phyloP scores from a whole-genome alignment of 306 rosid genomes.

The Glycine soja region DNA sequence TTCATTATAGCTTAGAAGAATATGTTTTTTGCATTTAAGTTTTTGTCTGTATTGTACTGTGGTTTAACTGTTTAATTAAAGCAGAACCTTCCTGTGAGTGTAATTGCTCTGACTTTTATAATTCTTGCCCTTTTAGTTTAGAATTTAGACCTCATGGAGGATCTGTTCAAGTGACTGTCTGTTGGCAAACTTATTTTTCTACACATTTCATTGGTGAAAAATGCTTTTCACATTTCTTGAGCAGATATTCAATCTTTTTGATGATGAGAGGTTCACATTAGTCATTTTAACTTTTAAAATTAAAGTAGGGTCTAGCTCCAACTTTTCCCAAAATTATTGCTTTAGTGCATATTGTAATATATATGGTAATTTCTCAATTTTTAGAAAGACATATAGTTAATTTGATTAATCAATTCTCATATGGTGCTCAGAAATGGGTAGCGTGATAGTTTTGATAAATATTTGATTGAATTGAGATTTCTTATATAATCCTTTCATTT shows the following conservation, averaged over 20 bases:
- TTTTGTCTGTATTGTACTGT: slow-evolving; percentile 12
- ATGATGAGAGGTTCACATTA: slow-evolving; percentile 16
- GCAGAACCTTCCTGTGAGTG: slow-evolving; percentile 27
- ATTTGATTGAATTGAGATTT: slow-evolving; percentile 29
- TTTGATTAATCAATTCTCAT: slow-evolving; percentile 5
- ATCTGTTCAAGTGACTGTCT: slow-evolving; percentile 12
- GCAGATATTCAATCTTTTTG: slow-evolving; percentile 18
- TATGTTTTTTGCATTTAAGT: not conserved
- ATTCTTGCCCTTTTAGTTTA: slow-evolving; percentile 6
- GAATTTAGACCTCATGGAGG: slow-evolving; percentile 33
- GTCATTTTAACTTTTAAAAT: slow-evolving; percentile 25
- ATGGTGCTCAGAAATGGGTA: slow-evolving; percentile 28
- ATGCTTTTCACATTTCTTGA: slow-evolving; percentile 11
- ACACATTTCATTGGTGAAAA: not conserved
- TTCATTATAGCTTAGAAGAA: slow-evolving; percentile 30
- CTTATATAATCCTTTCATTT: slow-evolving; percentile 36
- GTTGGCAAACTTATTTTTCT: slow-evolving; percentile 25
- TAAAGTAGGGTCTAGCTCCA: slow-evolving; percentile 6
- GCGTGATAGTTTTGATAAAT: slow-evolving; percentile 27
- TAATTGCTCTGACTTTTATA: slow-evolving; percentile 29
- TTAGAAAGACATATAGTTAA: slow-evolving; percentile 14
- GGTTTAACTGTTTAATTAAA: slow-evolving; percentile 31
- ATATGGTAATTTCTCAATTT: slow-evolving; percentile 20
- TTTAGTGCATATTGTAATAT: slow-evolving; percentile 11
- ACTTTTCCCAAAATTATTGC: not conserved